phyloP scores from a whole-genome alignment of 495 filamentous ascomycete genomes.

The Venustampulla echinocandica region DNA sequence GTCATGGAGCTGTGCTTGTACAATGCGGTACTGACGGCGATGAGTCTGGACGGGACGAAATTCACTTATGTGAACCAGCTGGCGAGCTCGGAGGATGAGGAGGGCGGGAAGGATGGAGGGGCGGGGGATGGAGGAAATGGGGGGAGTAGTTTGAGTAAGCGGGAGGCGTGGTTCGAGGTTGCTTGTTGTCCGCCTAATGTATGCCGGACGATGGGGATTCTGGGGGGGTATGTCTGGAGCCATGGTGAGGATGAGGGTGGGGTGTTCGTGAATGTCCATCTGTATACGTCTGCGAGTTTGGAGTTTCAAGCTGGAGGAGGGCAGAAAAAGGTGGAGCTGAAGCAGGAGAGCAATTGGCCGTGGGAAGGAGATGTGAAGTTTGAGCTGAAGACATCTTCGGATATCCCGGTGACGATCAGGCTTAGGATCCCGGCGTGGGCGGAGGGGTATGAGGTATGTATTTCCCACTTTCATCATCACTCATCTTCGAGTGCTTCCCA shows the following conservation, averaged over 20 bases:
- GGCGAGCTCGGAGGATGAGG: conserved; percentile 39
- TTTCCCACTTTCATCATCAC: conserved; percentile 12
- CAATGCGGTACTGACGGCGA: conserved; percentile 48
- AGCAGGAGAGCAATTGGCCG: conserved; percentile 46
- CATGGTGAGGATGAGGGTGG: conserved; percentile 24
- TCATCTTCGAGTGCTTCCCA: neutral
- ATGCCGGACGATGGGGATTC: conserved; percentile 39
- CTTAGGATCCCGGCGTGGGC: conserved; percentile 47
- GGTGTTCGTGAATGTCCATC: conserved; percentile 38
- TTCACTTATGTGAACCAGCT: conserved; percentile 53
- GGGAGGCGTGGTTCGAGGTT: conserved; percentile 46
- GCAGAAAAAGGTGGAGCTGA: conserved; percentile 30
- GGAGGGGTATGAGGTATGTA: conserved; percentile 30
- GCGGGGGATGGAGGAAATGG: too few species aligned
- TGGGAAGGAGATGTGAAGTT: conserved; percentile 45
- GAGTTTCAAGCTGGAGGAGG: conserved; percentile 30
- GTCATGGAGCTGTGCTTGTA: conserved; percentile 52
- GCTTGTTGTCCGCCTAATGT: conserved; percentile 54
- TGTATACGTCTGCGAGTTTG: conserved; percentile 42
- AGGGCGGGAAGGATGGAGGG: too few species aligned
- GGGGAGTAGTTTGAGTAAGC: conserved; percentile 30
- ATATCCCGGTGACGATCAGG: conserved; percentile 29
- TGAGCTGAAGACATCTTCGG: conserved; percentile 24
- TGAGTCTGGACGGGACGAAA: conserved; percentile 37
- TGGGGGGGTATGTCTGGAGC: conserved; percentile 48